Evolutionary conservation across 1,284 basidiomycete genomes (phyloP).

Genomic region (Trichosporon ovoides): DNA sequence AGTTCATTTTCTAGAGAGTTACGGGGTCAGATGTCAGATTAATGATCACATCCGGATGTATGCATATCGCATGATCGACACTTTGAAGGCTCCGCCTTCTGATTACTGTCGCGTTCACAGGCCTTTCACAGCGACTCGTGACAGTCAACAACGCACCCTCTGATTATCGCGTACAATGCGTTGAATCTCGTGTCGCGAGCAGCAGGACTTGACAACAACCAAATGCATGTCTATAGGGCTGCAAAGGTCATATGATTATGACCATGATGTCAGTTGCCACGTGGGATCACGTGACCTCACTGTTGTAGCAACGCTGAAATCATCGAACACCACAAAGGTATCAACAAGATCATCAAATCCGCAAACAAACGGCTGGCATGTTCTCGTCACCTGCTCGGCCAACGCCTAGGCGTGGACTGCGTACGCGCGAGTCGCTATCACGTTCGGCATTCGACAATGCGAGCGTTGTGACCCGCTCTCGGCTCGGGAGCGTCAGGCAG

Average conservation of each 20-base stretch:
- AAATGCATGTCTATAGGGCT: no score
- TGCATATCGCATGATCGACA: constrained; percentile 2
- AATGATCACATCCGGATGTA: constrained; percentile 5
- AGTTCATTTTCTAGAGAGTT: constrained; percentile 5
- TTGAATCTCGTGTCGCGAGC: no score
- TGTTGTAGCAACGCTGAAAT: background rate
- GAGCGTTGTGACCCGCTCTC: constrained; percentile 11
- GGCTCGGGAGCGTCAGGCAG: constrained; percentile 6
- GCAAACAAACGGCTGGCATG: constrained; percentile 19
- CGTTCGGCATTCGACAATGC: constrained; percentile 27
- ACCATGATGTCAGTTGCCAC: constrained; percentile 2
- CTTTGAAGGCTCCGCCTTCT: no score
- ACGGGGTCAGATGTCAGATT: constrained; percentile 3
- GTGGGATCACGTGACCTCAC: constrained; percentile 7
- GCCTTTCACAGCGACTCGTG: no score
- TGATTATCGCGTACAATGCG: no score
- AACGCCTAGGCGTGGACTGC: constrained; percentile 29
- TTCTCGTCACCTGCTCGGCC: constrained; percentile 41
- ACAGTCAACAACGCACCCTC: no score
- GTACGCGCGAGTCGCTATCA: constrained; percentile 19
- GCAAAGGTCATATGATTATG: no score
- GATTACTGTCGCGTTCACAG: no score
- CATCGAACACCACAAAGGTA: constrained; percentile 1
- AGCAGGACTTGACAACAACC: no score
- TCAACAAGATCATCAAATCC: constrained; percentile 1